These are phyloP conservation scores for Drechslerella coelobrocha DNA, from an alignment of 2,329 filamentous ascomycete species.

Conservation along the genomic window DNA sequence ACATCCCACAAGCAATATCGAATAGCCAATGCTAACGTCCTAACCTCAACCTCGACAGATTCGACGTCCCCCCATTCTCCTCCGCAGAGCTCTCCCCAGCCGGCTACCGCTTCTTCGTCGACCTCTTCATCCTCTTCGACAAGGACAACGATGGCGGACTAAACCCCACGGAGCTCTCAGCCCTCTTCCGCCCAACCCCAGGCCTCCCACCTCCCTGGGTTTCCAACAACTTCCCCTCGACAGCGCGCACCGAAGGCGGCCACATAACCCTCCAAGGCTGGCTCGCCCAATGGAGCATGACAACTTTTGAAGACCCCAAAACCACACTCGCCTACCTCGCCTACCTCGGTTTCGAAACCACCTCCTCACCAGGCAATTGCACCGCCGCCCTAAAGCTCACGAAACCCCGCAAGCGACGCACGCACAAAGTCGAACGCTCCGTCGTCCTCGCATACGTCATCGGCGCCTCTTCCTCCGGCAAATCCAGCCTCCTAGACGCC, in stretches of 20 bases:
- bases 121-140: conserved; percentile 92
- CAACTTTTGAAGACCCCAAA: conserved; percentile 92
- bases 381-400: conserved; percentile 89
- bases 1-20: conserved; percentile 65
- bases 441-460: conserved; percentile 93
- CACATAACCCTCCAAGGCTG: conserved; percentile 96
- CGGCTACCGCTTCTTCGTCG: conserved; percentile 96
- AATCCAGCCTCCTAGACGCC: conserved; percentile 82
- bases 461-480: conserved; percentile 83
- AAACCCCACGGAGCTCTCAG: conserved; percentile 81
- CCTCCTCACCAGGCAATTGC: conserved; percentile 75
- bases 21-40: neutral
- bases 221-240: conserved; percentile 89
- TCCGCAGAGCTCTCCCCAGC: conserved; percentile 93
- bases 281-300: conserved; percentile 99
- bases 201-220: conserved; percentile 86
- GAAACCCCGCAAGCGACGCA: conserved; percentile 82
- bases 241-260: conserved; percentile 91
- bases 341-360: conserved; percentile 90
- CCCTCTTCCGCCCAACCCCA: conserved; percentile 90
- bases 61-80: conserved; percentile 89
- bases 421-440: conserved; percentile 87
- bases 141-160: conserved; percentile 97
- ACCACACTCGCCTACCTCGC: conserved; percentile 95
- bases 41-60: conserved; percentile 60